Conservation (phyloP, 2,329 filamentous ascomycete species). For the Akanthomyces muscarius region DNA sequence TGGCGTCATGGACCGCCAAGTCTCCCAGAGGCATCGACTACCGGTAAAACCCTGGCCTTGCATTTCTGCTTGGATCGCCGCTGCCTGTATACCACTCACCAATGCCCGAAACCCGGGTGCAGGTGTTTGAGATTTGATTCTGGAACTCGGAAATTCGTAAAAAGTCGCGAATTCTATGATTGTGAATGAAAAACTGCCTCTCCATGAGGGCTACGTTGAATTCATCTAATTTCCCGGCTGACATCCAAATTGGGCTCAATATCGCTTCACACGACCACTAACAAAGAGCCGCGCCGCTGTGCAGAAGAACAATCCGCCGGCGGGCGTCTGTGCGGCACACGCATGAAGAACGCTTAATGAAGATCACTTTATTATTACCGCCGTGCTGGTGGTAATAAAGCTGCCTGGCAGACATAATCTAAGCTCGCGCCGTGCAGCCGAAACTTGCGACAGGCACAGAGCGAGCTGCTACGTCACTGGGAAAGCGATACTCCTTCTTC, state of each 20-base stretch:
- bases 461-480: neutral
- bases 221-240: too few relatives aligned
- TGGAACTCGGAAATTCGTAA: too few relatives aligned
- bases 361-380: neutral
- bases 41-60: neutral
- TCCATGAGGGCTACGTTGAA: too few relatives aligned
- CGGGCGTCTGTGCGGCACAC: slow-evolving; percentile 1
- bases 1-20: neutral
- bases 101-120: neutral
- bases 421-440: neutral
- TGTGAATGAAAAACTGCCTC: too few relatives aligned
- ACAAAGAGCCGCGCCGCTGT: neutral
- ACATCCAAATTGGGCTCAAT: too few relatives aligned
- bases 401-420: neutral
- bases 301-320: neutral
- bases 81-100: neutral
- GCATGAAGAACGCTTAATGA: neutral
- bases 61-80: neutral
- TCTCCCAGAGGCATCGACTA: neutral
- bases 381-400: neutral
- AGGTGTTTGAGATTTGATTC: neutral
- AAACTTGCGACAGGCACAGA: neutral
- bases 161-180: too few relatives aligned
- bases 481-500: neutral
- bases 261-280: too few relatives aligned